Evolutionary conservation across 1,284 basidiomycete genomes (phyloP).

Genomic region (Apiotrichum laibachii): DNA sequence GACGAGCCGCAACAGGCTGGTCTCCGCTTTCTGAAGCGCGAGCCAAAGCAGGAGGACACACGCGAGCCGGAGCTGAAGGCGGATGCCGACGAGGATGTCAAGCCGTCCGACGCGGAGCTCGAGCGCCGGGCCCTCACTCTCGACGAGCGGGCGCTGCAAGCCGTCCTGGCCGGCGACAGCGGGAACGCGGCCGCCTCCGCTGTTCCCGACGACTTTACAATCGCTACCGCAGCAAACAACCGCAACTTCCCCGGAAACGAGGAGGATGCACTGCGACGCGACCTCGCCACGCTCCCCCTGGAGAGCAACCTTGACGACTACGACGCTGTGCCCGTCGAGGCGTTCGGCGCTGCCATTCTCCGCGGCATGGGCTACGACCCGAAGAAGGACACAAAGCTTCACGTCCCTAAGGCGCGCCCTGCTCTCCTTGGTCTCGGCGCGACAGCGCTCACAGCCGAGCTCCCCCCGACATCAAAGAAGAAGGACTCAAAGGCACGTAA

Average conservation of each 20-base stretch:
- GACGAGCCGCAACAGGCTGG: conserved; percentile 75
- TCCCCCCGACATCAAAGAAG: conserved; percentile 30
- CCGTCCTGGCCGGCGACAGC: conserved; percentile 35
- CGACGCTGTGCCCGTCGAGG: conserved; percentile 80
- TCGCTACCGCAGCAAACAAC: conserved; percentile 13
- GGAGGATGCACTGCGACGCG: conserved; percentile 73
- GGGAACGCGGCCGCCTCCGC: background rate
- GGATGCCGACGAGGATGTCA: conserved; percentile 19
- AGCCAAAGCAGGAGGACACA: conserved; percentile 1
- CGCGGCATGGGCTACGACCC: conserved; percentile 90
- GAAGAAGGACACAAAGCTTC: conserved; percentile 67
- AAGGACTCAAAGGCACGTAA: conserved; percentile 27
- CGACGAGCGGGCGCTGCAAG: conserved; percentile 44
- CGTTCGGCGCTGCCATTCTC: conserved; percentile 89
- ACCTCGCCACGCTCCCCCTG: conserved; percentile 62
- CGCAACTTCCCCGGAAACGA: conserved; percentile 51
- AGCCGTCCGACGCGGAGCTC: conserved; percentile 11
- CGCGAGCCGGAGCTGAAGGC: conserved; percentile 17
- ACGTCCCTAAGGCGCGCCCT: conserved; percentile 74
- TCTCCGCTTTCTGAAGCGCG: conserved; percentile 52
- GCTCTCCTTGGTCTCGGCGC: conserved; percentile 86
- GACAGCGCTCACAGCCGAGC: conserved; percentile 56
- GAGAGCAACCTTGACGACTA: conserved; percentile 79
- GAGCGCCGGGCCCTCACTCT: conserved; percentile 40
- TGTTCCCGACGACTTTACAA: conserved; percentile 7